Conservation (phyloP, 768 basidiomycete genomes). For the Phlebiopsis gigantea region DNA sequence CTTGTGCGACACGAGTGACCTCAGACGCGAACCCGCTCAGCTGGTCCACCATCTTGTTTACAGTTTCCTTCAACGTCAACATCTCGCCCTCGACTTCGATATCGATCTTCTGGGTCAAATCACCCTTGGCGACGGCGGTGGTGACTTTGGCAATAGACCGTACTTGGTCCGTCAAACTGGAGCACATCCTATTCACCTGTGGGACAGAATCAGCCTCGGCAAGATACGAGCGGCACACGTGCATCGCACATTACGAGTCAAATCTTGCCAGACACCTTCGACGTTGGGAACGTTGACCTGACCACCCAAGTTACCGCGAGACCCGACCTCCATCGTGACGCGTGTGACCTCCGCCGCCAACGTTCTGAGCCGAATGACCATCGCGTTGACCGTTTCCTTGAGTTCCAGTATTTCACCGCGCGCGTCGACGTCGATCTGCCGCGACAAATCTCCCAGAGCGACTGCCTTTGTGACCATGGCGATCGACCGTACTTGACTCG, state of each 20-base stretch:
- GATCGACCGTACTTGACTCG: conserved; percentile 51
- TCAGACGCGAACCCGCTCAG: conserved; percentile 83
- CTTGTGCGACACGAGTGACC: conserved; percentile 76
- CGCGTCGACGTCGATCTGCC: conserved; percentile 89
- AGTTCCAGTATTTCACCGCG: conserved; percentile 86
- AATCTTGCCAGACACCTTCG: conserved; percentile 86
- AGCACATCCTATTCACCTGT: conserved; percentile 78
- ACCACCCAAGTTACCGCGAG: conserved; percentile 84
- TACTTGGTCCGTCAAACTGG: conserved; percentile 74
- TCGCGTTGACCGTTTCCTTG: conserved; percentile 55
- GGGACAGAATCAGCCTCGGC: conserved; percentile 3
- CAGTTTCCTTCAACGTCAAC: conserved; percentile 74
- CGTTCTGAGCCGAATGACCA: conserved; percentile 48
- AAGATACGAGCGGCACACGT: not conserved
- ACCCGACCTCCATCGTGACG: conserved; percentile 81
- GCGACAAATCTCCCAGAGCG: conserved; percentile 82
- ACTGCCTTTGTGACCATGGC: conserved; percentile 69
- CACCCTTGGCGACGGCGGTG: conserved; percentile 86
- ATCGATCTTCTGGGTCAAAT: conserved; percentile 89
- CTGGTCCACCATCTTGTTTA: conserved; percentile 94
- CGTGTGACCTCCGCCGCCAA: conserved; percentile 80
- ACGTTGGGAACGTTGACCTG: conserved; percentile 86
- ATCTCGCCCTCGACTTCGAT: conserved; percentile 89
- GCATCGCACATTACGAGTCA: conserved; percentile 62
- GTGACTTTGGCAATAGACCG: conserved; percentile 82